These are phyloP conservation scores for Fusarium sp. DNA, from an alignment of 2,329 filamentous ascomycete species.

Conservation along the genomic window DNA sequence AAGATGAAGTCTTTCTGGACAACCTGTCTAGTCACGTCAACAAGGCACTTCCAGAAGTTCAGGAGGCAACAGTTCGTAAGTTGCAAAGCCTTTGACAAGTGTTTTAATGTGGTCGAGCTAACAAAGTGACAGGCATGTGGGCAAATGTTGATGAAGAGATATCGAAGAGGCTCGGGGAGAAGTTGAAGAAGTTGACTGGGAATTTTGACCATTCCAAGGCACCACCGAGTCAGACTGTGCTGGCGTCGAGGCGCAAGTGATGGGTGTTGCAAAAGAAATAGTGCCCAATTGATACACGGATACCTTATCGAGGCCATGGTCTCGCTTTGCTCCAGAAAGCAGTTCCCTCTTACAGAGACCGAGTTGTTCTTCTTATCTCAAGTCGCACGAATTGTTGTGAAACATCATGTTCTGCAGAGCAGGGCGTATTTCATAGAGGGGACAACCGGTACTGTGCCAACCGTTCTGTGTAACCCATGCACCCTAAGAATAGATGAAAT, in stretches of 20 bases:
- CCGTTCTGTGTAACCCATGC: not conserved
- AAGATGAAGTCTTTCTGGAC: not conserved
- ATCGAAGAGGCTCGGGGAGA: not conserved
- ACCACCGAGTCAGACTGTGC: not conserved
- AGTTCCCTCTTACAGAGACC: not conserved
- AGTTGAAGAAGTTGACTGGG: not conserved
- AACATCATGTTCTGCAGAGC: too few relatives aligned
- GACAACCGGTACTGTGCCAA: too few relatives aligned
- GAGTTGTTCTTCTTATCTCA: too few relatives aligned
- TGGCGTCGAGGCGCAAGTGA: not conserved
- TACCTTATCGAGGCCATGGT: not conserved
- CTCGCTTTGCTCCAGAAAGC: rapidly evolving
- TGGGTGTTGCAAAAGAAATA: too few relatives aligned
- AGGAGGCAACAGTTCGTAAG: not conserved
- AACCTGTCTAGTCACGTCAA: not conserved
- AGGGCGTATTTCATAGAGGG: too few relatives aligned
- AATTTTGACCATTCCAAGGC: not conserved
- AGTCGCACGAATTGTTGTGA: not conserved
- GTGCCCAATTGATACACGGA: too few relatives aligned
- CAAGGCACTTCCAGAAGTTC: not conserved
- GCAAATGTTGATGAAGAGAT: not conserved
- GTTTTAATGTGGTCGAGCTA: not conserved
- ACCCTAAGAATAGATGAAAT: not conserved
- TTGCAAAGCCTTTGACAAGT: rapidly evolving
- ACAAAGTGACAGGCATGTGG: not conserved